Evolutionary conservation across 805 yeast genomes (phyloP), one percentile per base, ranked within the genome.

Genomic region (Helenozyma baotianmanensis): DNA sequence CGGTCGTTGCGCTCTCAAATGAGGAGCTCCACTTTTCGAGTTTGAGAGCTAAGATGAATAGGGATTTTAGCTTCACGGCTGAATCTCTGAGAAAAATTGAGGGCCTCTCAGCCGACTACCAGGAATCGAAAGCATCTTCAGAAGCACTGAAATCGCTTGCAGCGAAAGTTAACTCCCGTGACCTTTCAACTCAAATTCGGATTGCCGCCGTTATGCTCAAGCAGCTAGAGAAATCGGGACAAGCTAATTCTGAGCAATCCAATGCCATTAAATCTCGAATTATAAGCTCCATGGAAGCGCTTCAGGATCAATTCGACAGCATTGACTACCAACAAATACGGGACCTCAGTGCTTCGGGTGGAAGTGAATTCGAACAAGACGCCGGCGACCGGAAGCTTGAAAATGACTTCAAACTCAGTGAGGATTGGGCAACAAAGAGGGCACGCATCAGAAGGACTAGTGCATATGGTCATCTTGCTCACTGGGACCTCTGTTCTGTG

Each of bases 401-500:
- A 45, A 90, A 90, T 56, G 98, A 90, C 62, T 68, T 92, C 60
- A 88, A 87, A 52, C 57, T 87, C 9, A 96, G 95, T 14, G 98
- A 92, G 59, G 97, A 89, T 54, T 92, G 98, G 98, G 67, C 69
- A 25, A 64, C 83, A 0, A 88, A 90, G 50, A 83, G 79, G 50
- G 81, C 76, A 38, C 68, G 97, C 43, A 89, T 92, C 26, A 70
- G 95, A 36, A 74, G 74, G 32, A 71, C 82, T 11, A 84, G 95
- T 31, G 75, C 78, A 7, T 88, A 68, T 51, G 98, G 98, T 0
- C 92, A 88, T 52, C 58, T 83, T 21, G 84, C 82, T 16, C 84
- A 87, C 54, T 92, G 98, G 98, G 97, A 92, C 42, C 58, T 92
- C 24, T 87, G 90, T 45, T 89, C 97, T 1, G 96, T 90, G 2